These are phyloP conservation scores for Pouteria glomerata DNA, from an alignment of 148 eudicot species.

Conservation along the genomic window DNA sequence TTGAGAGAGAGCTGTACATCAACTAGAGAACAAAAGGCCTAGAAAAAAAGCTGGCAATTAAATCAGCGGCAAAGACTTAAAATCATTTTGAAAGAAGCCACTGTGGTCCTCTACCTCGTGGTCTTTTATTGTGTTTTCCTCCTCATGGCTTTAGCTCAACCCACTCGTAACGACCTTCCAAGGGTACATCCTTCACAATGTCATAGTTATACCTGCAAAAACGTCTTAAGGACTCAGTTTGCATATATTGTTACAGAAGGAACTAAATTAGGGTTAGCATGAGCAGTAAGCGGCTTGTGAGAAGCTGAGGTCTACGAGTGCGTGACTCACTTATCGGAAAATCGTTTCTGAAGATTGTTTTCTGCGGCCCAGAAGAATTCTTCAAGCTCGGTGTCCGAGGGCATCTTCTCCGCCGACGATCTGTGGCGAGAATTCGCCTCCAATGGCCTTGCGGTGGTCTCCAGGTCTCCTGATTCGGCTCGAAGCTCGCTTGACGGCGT, in stretches of 20 bases:
- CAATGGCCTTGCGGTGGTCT: constrained; percentile 14
- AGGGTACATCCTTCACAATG: constrained; percentile 49
- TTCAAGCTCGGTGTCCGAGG: constrained; percentile 56
- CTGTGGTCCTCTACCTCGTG: not conserved
- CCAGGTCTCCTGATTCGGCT: constrained; percentile 25
- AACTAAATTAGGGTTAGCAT: not conserved
- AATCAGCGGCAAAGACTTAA: not conserved
- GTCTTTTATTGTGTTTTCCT: not conserved
- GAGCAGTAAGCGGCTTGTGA: not conserved
- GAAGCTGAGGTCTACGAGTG: too few species aligned
- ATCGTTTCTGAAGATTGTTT: constrained; percentile 44
- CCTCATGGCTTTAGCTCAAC: constrained; percentile 47
- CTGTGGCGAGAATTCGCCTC: constrained; percentile 17
- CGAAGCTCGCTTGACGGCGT: constrained; percentile 13
- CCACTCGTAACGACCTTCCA: constrained; percentile 82
- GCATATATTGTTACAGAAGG: not conserved
- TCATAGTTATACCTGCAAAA: constrained; percentile 72
- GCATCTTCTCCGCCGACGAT: constrained; percentile 34
- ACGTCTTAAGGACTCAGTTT: not conserved
- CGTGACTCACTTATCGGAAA: constrained; percentile 49
- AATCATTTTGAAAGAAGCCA: not conserved
- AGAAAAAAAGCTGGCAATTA: not conserved
- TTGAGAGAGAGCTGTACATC: constrained; percentile 11
- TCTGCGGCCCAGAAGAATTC: constrained; percentile 70
- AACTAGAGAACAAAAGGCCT: not conserved